phyloP scores from a whole-genome alignment of 192 early-diverging fungal genomes.

The Lobulomyces angularis region DNA sequence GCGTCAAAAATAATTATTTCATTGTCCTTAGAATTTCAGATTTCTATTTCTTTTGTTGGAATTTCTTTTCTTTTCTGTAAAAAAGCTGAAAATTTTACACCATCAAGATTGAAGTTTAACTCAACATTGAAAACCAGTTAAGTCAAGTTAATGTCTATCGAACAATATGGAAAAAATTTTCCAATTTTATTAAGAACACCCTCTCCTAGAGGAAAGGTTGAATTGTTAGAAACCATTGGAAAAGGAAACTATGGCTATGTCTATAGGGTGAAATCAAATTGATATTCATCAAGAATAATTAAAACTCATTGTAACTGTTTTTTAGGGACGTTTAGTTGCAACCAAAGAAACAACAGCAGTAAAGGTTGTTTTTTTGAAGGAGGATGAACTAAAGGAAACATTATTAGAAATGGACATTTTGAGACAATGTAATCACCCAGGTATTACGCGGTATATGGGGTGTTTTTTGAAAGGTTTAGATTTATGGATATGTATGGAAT shows the following conservation, averaged over 20 bases:
- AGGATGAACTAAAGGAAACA: constrained; percentile 52
- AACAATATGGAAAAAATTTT: constrained; percentile 47
- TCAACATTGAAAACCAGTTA: too few species aligned
- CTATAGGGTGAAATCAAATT: constrained; percentile 30
- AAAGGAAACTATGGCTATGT: constrained; percentile 62
- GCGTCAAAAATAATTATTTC: too few species aligned
- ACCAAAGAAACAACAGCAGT: constrained; percentile 42
- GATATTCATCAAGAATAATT: constrained; percentile 6
- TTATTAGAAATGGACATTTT: constrained; percentile 59
- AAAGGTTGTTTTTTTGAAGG: constrained; percentile 52
- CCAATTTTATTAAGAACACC: constrained; percentile 43
- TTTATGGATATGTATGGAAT: constrained; percentile 53
- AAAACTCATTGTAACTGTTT: background rate
- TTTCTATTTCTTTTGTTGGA: too few species aligned
- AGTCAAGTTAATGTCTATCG: constrained; percentile 42
- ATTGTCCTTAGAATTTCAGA: too few species aligned
- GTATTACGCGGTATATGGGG: constrained; percentile 44
- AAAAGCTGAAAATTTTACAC: too few species aligned
- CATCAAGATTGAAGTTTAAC: too few species aligned
- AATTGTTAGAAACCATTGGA: constrained; percentile 52
- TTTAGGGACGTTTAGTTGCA: constrained; percentile 34
- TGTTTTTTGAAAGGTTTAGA: constrained; percentile 50
- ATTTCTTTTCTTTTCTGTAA: too few species aligned
- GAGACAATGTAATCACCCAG: constrained; percentile 38
- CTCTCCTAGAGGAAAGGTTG: constrained; percentile 44